Evolutionary conservation across 768 basidiomycete genomes (phyloP).

Genomic region (Pleurotus ostreatus): DNA sequence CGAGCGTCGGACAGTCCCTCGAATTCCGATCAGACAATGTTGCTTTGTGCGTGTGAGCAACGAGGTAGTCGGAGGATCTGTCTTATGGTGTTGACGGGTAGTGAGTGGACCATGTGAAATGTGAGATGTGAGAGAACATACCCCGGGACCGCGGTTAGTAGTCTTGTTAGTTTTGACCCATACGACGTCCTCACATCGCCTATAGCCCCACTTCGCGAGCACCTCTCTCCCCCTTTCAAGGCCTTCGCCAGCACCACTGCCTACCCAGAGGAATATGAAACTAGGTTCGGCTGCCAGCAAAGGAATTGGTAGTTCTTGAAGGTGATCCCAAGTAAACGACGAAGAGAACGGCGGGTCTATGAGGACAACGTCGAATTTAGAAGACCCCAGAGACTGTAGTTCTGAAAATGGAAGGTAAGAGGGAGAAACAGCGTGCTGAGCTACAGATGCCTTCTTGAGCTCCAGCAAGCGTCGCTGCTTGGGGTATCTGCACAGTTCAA

Average conservation of each 20-base stretch:
- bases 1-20: conserved; percentile 91
- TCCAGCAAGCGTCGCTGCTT: conserved; percentile 83
- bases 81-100: conserved; percentile 36
- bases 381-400: conserved; percentile 50
- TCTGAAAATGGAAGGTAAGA: conserved; percentile 64
- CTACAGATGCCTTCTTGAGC: conserved; percentile 79
- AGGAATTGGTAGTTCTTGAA: conserved; percentile 79
- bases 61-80: conserved; percentile 82
- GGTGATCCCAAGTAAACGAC: conserved; percentile 80
- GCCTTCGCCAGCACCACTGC: conserved; percentile 84
- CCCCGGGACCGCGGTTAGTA: conserved; percentile 71
- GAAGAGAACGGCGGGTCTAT: conserved; percentile 89
- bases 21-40: conserved; percentile 95
- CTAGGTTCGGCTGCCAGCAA: conserved; percentile 85
- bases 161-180: conserved; percentile 92
- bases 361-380: conserved; percentile 88
- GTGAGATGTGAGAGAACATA: conserved; percentile 29
- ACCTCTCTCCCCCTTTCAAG: conserved; percentile 90
- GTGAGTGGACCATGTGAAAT: neutral
- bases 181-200: conserved; percentile 96
- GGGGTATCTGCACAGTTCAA: conserved; percentile 67
- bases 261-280: conserved; percentile 96
- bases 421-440: conserved; percentile 65
- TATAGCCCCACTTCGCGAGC: conserved; percentile 90
- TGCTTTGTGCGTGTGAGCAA: conserved; percentile 89